Evolutionary conservation across 257 asterid genomes (phyloP).

Genomic region (Rubia yunnanensis): DNA sequence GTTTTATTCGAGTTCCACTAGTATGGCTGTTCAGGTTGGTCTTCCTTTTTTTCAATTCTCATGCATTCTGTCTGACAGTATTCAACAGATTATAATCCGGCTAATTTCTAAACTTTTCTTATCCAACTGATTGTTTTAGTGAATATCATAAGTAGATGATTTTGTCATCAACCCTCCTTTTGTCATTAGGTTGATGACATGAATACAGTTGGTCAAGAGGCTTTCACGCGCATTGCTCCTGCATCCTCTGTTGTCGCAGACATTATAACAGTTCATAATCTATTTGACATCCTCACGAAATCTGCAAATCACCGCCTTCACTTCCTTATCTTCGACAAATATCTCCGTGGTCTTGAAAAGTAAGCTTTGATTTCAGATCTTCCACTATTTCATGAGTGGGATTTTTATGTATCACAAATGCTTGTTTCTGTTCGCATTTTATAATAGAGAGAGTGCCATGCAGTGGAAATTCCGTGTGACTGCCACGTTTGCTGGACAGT

Average conservation of each 20-base stretch:
- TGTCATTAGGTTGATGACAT: conserved; percentile 64
- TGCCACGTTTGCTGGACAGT: neutral
- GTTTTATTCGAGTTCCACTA: conserved; percentile 68
- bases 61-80: neutral
- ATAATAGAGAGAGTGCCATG: neutral
- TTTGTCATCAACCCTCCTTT: conserved; percentile 18
- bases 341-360: conserved; percentile 81
- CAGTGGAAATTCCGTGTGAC: neutral
- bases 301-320: conserved; percentile 69
- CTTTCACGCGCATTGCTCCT: conserved; percentile 91
- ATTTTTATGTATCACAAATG: neutral
- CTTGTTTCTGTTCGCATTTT: neutral
- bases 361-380: conserved; percentile 29
- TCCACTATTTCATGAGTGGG: neutral
- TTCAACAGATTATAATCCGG: neutral
- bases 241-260: conserved; percentile 73
- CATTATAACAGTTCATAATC: conserved; percentile 76
- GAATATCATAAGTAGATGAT: conserved; percentile 10
- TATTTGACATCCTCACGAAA: conserved; percentile 66
- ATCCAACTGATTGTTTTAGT: neutral
- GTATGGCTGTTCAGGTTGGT: conserved; percentile 86
- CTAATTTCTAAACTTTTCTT: neutral
- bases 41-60: neutral
- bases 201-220: conserved; percentile 81
- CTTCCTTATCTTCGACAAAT: conserved; percentile 73